These are phyloP conservation scores for Panaeolus papilionaceus DNA, from an alignment of 768 basidiomycete genomes.

Conservation along the genomic window DNA sequence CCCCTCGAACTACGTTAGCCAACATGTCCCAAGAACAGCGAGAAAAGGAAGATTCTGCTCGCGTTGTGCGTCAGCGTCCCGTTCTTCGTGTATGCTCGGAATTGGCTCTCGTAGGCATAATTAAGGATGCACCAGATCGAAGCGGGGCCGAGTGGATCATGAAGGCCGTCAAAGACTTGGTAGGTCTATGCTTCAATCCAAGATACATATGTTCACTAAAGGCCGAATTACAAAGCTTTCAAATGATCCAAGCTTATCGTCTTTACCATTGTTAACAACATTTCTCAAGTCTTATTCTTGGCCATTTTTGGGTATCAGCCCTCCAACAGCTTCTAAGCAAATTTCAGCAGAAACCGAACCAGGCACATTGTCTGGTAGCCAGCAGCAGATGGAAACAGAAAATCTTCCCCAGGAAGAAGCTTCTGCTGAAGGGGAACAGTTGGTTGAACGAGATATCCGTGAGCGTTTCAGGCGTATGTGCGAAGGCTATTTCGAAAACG, in stretches of 20 bases:
- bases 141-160: constrained; percentile 92
- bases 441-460: constrained; percentile 86
- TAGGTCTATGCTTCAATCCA: constrained; percentile 41
- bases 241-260: constrained; percentile 85
- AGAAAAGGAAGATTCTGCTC: constrained; percentile 88
- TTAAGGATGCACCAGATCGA: constrained; percentile 70
- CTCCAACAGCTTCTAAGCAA: constrained; percentile 61
- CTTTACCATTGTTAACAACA: constrained; percentile 87
- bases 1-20: constrained; percentile 62
- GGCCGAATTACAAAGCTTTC: constrained; percentile 63
- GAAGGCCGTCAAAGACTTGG: constrained; percentile 85
- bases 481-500: constrained; percentile 90
- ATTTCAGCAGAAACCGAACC: constrained; percentile 59
- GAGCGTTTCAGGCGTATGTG: constrained; percentile 93
- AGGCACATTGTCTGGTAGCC: constrained; percentile 55
- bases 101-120: constrained; percentile 85
- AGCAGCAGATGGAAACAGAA: constrained; percentile 34
- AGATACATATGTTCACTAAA: constrained; percentile 1
- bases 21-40: constrained; percentile 74
- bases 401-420: constrained; percentile 45
- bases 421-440: constrained; percentile 64
- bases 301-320: constrained; percentile 83
- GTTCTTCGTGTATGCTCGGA: constrained; percentile 89
- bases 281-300: constrained; percentile 94
- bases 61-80: constrained; percentile 84